phyloP scores from a whole-genome alignment of 352 stramenopile genomes.

The Globisporangium cylindrosporum region DNA sequence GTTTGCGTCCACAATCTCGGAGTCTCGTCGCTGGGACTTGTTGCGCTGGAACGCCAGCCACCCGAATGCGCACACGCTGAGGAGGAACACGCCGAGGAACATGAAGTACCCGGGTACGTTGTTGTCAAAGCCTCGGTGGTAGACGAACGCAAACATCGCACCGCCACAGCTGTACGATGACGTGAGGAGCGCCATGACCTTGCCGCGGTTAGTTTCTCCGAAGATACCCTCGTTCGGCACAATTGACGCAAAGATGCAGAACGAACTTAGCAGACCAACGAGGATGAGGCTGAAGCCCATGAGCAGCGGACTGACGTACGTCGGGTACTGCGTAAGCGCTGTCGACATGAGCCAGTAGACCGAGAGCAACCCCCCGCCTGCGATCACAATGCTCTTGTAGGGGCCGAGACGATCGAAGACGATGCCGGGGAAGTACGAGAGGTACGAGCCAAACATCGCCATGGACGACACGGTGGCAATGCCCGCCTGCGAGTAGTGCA shows the following conservation, averaged over 20 bases:
- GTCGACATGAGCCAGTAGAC: constrained; percentile 45
- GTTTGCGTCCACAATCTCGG: constrained; percentile 40
- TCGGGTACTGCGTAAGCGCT: constrained; percentile 37
- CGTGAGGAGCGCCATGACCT: constrained; percentile 69
- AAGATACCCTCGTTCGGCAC: constrained; percentile 80
- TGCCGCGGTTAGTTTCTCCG: constrained; percentile 61
- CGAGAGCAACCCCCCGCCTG: constrained; percentile 34
- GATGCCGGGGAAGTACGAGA: constrained; percentile 69
- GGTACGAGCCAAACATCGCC: constrained; percentile 74
- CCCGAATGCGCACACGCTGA: constrained; percentile 42
- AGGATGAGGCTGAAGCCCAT: constrained; percentile 54
- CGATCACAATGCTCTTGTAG: constrained; percentile 54
- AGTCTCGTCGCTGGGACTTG: constrained; percentile 31
- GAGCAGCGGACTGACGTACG: constrained; percentile 38
- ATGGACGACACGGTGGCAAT: constrained; percentile 77
- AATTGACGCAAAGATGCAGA: constrained; percentile 75
- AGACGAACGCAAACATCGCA: constrained; percentile 73
- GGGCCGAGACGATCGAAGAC: constrained; percentile 69
- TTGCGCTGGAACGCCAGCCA: constrained; percentile 48
- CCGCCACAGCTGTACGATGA: constrained; percentile 78
- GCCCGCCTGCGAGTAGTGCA: constrained; percentile 69
- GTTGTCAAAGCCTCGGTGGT: constrained; percentile 53
- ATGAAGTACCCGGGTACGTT: constrained; percentile 71
- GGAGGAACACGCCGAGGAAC: constrained; percentile 61
- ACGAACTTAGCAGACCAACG: constrained; percentile 66